These are phyloP conservation scores for Priceomyces haplophilus DNA, from an alignment of 805 yeast species.

Conservation along the genomic window DNA sequence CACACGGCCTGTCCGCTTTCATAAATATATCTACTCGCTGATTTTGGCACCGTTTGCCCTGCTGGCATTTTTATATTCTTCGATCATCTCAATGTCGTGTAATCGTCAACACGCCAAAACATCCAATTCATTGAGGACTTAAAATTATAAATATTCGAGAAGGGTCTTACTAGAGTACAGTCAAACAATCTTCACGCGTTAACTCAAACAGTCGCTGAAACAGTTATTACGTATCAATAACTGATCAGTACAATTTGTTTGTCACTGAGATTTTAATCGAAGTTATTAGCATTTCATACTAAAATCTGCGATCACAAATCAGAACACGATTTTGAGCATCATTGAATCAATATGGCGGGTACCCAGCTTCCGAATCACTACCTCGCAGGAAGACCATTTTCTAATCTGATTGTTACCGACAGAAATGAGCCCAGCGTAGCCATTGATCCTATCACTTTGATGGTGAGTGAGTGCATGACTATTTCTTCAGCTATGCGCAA, in stretches of 20 bases:
- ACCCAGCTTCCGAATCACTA: background rate
- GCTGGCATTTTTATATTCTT: background rate
- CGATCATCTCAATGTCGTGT: background rate
- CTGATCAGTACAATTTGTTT: background rate
- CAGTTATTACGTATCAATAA: background rate
- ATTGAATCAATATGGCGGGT: background rate
- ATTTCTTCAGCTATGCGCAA: conserved; percentile 89
- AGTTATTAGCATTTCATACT: background rate
- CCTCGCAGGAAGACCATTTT: background rate
- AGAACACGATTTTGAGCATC: background rate
- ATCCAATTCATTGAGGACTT: background rate
- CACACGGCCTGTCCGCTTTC: background rate
- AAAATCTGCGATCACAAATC: background rate
- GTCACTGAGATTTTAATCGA: background rate
- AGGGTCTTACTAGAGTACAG: background rate
- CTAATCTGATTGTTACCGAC: background rate
- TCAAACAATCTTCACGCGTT: too few species aligned
- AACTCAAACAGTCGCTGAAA: background rate
- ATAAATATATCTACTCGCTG: background rate
- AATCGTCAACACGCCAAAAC: background rate
- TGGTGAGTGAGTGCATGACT: conserved; percentile 83
- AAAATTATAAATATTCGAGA: background rate
- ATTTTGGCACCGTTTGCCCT: too few species aligned
- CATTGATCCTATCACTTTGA: conserved; percentile 75
- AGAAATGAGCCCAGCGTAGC: conserved; percentile 26